Evolutionary conservation across 257 asterid species (phyloP), one percentile per base, ranked within the genome.

Genomic region (Pogostemon cablin): DNA sequence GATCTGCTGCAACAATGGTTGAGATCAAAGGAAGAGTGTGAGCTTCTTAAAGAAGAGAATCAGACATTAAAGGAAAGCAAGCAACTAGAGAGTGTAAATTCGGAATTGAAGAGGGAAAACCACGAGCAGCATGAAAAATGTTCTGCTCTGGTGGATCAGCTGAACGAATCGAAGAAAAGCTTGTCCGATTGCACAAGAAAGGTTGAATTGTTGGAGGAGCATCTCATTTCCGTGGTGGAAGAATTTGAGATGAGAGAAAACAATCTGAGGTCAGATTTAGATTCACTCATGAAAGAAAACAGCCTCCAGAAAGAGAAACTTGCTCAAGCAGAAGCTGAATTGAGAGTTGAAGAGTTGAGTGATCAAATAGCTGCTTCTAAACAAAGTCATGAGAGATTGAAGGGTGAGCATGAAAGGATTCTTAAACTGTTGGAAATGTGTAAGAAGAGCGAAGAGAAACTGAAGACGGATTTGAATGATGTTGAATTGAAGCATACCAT

Each of bases 401-500:
- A 69, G 80, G 50, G 77, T 72, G 95, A 88, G 32, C 83, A 87
- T 61, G 93, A 84, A 37, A 84, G 77, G 54, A 52, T 57, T 62
- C 75, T 71, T 76, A 90, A 83, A 60, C 66, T 34, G 71, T 12
- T 86, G 77, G 84, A 83, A 17, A 82, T 62, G 80, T 82, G 83
- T 62, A 87, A 81, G 81, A 83, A 58, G 65, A 66, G 65, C 9
- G 97, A 90, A 77, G 96, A 88, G 43, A 87, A 83, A 68, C 82
- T 90, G 61, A 90, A 80, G 86, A 79, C 87, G 4, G 78, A 76
- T 3, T 35, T 85, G 61, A 88, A 81, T 71, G 93, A 87, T 44
- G 87, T 88, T 69, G 97, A 90, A 67, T 62, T 86, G 80, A 90
- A 90, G 83, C 89, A 81, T 39, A 89, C 96, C 17, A 78, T 91